Base-by-base conservation (phyloP, 1,284 basidiomycete species). In the Lentinula novae-zelandiae region DNA sequence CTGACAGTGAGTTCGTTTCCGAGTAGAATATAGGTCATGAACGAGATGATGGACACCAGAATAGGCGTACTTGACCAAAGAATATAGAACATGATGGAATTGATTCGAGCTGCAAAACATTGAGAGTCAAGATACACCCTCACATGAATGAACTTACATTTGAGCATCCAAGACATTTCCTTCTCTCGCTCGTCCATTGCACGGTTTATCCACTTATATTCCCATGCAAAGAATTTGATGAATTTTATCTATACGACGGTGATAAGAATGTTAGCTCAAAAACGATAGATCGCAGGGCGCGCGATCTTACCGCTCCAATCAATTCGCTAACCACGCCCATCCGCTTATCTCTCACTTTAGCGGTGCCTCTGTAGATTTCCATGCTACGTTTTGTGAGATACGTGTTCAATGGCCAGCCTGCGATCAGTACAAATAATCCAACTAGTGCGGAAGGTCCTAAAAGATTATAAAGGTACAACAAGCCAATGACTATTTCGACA, bases 151-250 rank as follows among this genome's bases (percentile, higher is more conserved):
- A 40, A 64, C 73, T 1, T 50, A 85, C 84, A 71, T 79, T 90
- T 89, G 59, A 86, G 71, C 76, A 92, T 81, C 89, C 88, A 92
- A 52, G 77, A 70, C 67, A 92, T 78, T 72, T 92, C 90, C 17
- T 75, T 72, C 52, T 78, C 80, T 58, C 89, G 78, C 5, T 83
- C 81, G 33, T 83, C 81, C 67, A 89, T 71, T 0, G 77, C 78
- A 1, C 83, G 78, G 20, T 80, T 70, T 53, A 91, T 87, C 90
- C 90, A 93, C 12, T 81, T 77, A 39, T 85, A 82, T 67, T 92
- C 90, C 90, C 90, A 92, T 3, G 89, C 90, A 64, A 92, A 92
- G 75, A 93, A 91, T 68, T 95, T 95, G 77, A 95, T 89, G 69
- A 94, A 92, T 68, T 91, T 92, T 64, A 91, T 78, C 75, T 84